phyloP scores from a whole-genome alignment of 495 filamentous ascomycete species.

The Clavariopsis aquatica region DNA sequence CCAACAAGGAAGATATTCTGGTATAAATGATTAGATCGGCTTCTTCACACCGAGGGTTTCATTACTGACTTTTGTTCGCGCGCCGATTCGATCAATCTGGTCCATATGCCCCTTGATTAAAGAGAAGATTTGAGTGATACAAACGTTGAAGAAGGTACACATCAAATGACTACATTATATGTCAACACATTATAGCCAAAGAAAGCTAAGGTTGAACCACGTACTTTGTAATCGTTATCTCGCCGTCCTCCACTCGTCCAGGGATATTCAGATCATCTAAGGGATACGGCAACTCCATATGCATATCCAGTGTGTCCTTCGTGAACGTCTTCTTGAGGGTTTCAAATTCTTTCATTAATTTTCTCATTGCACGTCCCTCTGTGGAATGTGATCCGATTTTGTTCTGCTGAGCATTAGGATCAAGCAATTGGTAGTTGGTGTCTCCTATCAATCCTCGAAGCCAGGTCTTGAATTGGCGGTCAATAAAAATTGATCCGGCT shows the following conservation, averaged over 20 bases:
- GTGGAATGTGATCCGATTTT: constrained; percentile 28
- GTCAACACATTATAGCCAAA: neutral
- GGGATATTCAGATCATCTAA: constrained; percentile 18
- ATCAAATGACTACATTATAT: constrained; percentile 12
- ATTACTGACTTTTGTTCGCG: constrained; percentile 7
- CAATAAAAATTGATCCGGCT: constrained; percentile 34
- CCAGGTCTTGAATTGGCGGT: constrained; percentile 30
- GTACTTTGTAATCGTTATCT: constrained; percentile 28
- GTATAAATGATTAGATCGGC: neutral
- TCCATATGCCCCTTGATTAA: constrained; percentile 16
- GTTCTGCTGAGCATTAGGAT: constrained; percentile 7
- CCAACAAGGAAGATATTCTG: constrained; percentile 35
- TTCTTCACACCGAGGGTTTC: neutral
- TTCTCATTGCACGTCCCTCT: constrained; percentile 26
- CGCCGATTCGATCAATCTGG: constrained; percentile 17
- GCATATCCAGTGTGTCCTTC: constrained; percentile 4
- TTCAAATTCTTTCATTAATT: constrained; percentile 28
- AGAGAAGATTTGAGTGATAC: constrained; percentile 16
- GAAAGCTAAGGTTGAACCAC: neutral
- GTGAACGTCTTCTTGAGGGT: constrained; percentile 15
- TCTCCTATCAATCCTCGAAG: constrained; percentile 20
- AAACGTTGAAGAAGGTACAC: constrained; percentile 25
- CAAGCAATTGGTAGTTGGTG: constrained; percentile 14
- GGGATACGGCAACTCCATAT: constrained; percentile 28
- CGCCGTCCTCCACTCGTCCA: constrained; percentile 20